Conservation (phyloP, 805 yeast species). For the Suhomyces canberraensis region DNA sequence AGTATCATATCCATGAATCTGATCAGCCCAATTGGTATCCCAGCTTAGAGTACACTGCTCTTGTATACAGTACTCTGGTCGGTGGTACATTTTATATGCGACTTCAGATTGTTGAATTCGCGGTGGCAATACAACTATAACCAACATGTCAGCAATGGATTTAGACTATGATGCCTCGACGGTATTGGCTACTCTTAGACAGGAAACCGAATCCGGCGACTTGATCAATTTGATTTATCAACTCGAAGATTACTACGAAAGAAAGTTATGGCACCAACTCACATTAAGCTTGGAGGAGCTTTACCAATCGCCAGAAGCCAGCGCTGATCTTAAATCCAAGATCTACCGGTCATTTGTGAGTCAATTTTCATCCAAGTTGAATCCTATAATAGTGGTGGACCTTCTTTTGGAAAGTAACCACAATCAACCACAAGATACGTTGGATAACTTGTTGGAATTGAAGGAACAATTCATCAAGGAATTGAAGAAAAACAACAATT, state of each 20-base stretch:
- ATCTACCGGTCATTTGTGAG: slow-evolving; percentile 69
- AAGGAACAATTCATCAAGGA: slow-evolving; percentile 23
- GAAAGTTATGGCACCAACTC: slow-evolving; percentile 94
- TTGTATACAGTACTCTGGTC: too few species aligned
- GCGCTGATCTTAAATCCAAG: slow-evolving; percentile 56
- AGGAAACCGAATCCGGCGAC: slow-evolving; percentile 58
- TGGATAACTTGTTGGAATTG: slow-evolving; percentile 36
- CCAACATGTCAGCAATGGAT: slow-evolving; percentile 35
- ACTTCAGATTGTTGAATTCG: too few species aligned
- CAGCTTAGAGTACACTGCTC: too few species aligned
- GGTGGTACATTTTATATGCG: too few species aligned
- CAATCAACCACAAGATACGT: slow-evolving; percentile 21
- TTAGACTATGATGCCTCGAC: slow-evolving; percentile 40
- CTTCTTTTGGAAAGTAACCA: slow-evolving; percentile 58
- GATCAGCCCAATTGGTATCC: too few species aligned
- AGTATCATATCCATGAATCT: too few species aligned
- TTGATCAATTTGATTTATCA: slow-evolving; percentile 58
- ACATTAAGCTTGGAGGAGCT: slow-evolving; percentile 63
- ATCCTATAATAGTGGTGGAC: slow-evolving; percentile 74
- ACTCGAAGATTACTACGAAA: slow-evolving; percentile 80
- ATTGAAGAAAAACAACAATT: slow-evolving; percentile 26
- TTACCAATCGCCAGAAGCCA: slow-evolving; percentile 38
- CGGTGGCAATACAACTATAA: too few species aligned
- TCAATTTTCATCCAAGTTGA: slow-evolving; percentile 66
- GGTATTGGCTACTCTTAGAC: slow-evolving; percentile 58